Evolutionary conservation across 1,284 basidiomycete genomes (phyloP).

Genomic region (Ustilago crameri): DNA sequence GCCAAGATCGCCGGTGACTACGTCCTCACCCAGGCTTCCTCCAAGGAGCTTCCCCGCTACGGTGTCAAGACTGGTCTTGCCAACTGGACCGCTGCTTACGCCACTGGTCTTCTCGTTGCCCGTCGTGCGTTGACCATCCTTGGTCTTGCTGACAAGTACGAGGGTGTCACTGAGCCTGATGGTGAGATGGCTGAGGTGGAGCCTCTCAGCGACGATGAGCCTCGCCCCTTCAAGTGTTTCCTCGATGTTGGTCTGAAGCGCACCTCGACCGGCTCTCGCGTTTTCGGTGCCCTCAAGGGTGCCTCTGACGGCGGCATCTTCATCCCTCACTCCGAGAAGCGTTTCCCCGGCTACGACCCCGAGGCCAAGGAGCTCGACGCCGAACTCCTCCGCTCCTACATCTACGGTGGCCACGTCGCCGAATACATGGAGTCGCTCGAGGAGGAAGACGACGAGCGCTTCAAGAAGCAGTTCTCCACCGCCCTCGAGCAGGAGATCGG

Average conservation of each 20-base stretch:
- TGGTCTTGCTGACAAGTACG: slow-evolving; percentile 97
- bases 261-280: slow-evolving; percentile 96
- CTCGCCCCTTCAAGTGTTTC: slow-evolving; percentile 97
- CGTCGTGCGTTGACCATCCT: slow-evolving; percentile 95
- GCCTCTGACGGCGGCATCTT: slow-evolving; percentile 97
- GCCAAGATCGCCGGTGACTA: slow-evolving; percentile 98
- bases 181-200: slow-evolving; percentile 86
- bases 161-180: slow-evolving; percentile 92
- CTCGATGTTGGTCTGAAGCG: slow-evolving; percentile 98
- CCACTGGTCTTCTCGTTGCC: slow-evolving; percentile 93
- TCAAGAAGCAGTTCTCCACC: slow-evolving; percentile 97
- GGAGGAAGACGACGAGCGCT: slow-evolving; percentile 99
- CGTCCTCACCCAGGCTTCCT: slow-evolving; percentile 77
- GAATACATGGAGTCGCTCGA: slow-evolving; percentile 99
- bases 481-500: slow-evolving; percentile 96
- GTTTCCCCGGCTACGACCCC: slow-evolving; percentile 97
- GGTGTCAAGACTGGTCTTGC: slow-evolving; percentile 98
- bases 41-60: slow-evolving; percentile 91
- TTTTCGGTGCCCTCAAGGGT: slow-evolving; percentile 99
- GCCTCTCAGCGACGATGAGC: slow-evolving; percentile 88
- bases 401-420: slow-evolving; percentile 95
- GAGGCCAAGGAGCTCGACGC: slow-evolving; percentile 94
- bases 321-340: slow-evolving; percentile 97
- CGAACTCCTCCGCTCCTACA: slow-evolving; percentile 96
- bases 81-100: slow-evolving; percentile 99